Base-by-base conservation (phyloP, 768 basidiomycete genomes). In the Lyophyllum semitale region DNA sequence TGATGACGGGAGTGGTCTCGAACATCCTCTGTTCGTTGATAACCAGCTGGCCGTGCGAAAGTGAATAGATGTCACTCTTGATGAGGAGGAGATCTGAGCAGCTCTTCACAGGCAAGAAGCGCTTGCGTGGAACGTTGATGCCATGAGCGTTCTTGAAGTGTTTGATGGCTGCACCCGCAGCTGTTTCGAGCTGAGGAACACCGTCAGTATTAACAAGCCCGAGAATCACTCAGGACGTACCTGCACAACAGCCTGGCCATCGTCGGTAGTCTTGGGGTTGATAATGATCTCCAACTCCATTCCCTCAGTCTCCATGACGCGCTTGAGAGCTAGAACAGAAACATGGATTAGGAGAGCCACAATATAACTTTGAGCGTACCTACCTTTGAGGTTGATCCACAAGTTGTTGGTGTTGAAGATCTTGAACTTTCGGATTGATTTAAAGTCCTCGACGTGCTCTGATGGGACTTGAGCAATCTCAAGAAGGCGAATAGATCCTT, bases 271-370 rank as follows among this genome's bases (percentile, higher is more conserved):
- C 81, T 95, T 93, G 62, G 86, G 86, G 77, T 95, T 95, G 75
- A 94, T 85, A 74, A 96, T 96, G 73, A 97, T 95, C 68, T 98
- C 95, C 46, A 98, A 81, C 70, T 93, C 91, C 80, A 97, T 86
- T 50, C 81, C 83, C 63, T 94, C 91, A 32, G 74, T 80, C 59
- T 91, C 90, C 89, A 96, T 92, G 63, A 95, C 81, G 52, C 87
- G 85, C 80, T 94, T 97, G 70, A 97, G 82, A 44, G 93, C 94
- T 87, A 67, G 20, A 8, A 26, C 3, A 25, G 3, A 40, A 54
- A n/a, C 18, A 51, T 30, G 4, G 32, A 32, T 46, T 54, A 23
- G 30, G 32, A 52, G 27, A 37, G 20, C 23, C 46, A 8, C 29
- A 26, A 22, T 3, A n/a, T 37, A 3, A 29, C 23, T 27, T 8